Percentiles rank a stretch among this genome's conserved stretches.
Conservation (phyloP, 2,329 filamentous ascomycete species). For the Trichoderma pleuroti region DNA sequence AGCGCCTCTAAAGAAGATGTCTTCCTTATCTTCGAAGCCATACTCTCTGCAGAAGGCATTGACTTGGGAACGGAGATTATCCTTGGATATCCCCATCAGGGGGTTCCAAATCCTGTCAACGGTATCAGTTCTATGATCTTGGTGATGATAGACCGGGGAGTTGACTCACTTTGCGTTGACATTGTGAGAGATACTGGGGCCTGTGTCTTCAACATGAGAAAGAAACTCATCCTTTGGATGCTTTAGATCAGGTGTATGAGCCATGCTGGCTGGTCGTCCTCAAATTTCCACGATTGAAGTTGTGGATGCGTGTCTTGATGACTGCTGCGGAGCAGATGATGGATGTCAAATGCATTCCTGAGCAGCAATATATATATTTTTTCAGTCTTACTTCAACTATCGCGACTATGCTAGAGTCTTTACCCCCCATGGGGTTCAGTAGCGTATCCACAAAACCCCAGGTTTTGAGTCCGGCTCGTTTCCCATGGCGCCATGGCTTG, state of each 20-base stretch:
- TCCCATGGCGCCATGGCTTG: background rate
- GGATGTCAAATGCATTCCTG: background rate
- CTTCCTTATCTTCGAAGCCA: conserved; percentile 26
- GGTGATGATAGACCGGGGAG: too few species aligned
- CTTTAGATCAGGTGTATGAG: conserved; percentile 6
- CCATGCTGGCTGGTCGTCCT: background rate
- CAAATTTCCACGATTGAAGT: too few species aligned
- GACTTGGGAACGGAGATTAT: conserved; percentile 25
- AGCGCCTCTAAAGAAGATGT: conserved; percentile 29
- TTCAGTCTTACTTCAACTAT: background rate
- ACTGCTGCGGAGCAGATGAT: background rate
- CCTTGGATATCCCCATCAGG: conserved; percentile 25
- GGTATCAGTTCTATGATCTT: background rate
- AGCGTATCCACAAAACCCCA: conserved; percentile 1
- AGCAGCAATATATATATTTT: background rate
- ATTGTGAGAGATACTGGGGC: conserved; percentile 29
- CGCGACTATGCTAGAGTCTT: background rate
- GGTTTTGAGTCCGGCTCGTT: conserved; percentile 4
- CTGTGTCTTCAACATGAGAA: conserved; percentile 22
- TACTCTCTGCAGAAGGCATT: conserved; percentile 28
- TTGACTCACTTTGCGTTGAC: conserved; percentile 30
- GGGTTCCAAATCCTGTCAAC: conserved; percentile 28
- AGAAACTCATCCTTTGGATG: conserved; percentile 25
- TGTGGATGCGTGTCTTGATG: background rate
- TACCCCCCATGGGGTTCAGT: conserved; percentile 7